phyloP scores from a whole-genome alignment of 75 land plant species.

The Pseudotsuga menziesii region DNA sequence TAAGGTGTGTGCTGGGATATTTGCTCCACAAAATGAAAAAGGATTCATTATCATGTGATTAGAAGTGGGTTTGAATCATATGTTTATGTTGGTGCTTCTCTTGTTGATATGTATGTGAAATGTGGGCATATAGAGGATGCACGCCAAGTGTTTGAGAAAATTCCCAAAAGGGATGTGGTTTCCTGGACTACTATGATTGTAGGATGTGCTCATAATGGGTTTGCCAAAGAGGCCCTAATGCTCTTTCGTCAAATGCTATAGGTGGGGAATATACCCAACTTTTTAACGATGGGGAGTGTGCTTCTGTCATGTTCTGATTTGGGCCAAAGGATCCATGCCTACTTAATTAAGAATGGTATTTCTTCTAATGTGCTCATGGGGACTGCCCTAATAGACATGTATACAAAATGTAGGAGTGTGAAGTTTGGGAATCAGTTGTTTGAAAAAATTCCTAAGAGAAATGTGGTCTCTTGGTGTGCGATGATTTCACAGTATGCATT shows the following conservation, averaged over 20 bases:
- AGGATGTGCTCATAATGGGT: constrained; percentile 14
- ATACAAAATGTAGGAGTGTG: constrained; percentile 26
- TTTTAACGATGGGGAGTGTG: constrained; percentile 12
- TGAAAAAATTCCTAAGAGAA: constrained; percentile 33
- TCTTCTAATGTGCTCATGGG: constrained; percentile 36
- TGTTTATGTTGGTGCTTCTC: constrained; percentile 17
- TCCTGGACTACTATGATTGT: constrained; percentile 11
- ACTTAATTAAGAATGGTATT: constrained; percentile 25
- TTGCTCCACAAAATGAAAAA: constrained; percentile 28
- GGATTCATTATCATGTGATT: constrained; percentile 28
- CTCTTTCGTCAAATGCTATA: constrained; percentile 9
- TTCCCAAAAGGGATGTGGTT: not conserved
- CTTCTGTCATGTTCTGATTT: constrained; percentile 18
- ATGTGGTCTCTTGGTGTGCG: constrained; percentile 51
- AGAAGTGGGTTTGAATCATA: not conserved
- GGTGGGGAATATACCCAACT: constrained; percentile 13
- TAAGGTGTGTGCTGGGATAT: constrained; percentile 53
- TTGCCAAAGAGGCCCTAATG: not conserved
- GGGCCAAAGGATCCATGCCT: constrained; percentile 32
- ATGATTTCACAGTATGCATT: constrained; percentile 29
- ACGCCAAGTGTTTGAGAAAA: constrained; percentile 14
- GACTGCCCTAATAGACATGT: constrained; percentile 42
- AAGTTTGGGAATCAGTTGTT: constrained; percentile 32
- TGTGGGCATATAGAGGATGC: constrained; percentile 21
- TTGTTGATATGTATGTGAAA: constrained; percentile 38